These are phyloP conservation scores for Pythium folliculosum DNA, from an alignment of 352 stramenopile species.

Conservation along the genomic window DNA sequence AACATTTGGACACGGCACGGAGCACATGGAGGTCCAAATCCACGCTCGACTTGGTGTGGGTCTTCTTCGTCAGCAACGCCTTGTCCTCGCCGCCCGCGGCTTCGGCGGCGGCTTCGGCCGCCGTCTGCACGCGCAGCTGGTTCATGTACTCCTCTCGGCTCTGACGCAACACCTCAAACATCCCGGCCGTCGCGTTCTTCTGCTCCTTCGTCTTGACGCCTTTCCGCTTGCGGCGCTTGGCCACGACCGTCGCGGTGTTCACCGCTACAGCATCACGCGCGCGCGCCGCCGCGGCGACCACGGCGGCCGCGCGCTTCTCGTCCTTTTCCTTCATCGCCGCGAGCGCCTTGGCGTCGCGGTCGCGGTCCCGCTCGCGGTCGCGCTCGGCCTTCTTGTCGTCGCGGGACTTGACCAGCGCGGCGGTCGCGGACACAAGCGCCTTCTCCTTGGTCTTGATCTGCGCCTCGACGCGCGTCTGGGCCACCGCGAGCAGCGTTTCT, in stretches of 20 bases:
- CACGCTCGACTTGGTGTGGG: background rate
- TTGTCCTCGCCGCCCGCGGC: background rate
- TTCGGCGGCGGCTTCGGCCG: constrained; percentile 3
- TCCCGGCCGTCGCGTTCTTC: constrained; percentile 8
- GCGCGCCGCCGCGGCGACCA: constrained; percentile 7
- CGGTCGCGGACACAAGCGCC: background rate
- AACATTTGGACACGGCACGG: constrained; percentile 16
- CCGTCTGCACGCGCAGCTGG: constrained; percentile 23
- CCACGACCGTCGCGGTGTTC: constrained; percentile 18
- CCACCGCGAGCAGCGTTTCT: constrained; percentile 3
- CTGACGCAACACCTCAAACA: constrained; percentile 18
- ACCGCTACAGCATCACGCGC: background rate
- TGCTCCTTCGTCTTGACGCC: constrained; percentile 27
- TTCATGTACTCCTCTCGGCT: constrained; percentile 25
- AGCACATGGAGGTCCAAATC: constrained; percentile 18
- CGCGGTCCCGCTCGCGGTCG: background rate
- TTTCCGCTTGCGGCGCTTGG: constrained; percentile 24
- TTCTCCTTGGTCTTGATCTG: too few relatives aligned
- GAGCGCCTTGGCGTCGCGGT: background rate
- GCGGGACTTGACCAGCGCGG: background rate
- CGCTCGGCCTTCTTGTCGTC: constrained; percentile 4
- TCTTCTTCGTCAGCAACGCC: background rate
- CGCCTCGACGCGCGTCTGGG: background rate
- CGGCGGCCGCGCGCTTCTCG: constrained; percentile 13
- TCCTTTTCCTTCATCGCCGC: constrained; percentile 16